Base-by-base conservation (phyloP, 495 filamentous ascomycete genomes). In the Penicillium alfredii region DNA sequence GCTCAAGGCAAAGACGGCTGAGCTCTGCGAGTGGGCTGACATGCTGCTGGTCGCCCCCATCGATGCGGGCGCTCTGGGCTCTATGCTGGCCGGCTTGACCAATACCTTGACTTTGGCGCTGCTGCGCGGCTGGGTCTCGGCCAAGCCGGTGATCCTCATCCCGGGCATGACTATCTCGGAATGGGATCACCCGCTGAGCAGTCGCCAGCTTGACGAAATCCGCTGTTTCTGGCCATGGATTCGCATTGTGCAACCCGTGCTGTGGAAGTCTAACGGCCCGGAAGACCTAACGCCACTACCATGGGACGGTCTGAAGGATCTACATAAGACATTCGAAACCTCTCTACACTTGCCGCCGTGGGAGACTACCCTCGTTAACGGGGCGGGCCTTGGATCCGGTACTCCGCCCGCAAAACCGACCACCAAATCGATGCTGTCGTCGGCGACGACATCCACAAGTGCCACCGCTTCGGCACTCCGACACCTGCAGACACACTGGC, bases 121-220 rank as follows among this genome's bases (percentile, higher is more conserved):
- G 4, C 54, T 94, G 26, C 75, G 86, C 17, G 79, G 81, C 25
- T 94, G 87, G 87, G 80, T 88, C 39, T 82, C 84, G 4, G 77
- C 78, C 2, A 92, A 92, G 62, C 81, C 86, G 45, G 84, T 90
- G 12, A 58, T 90, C 30, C 61, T 94, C 12, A 76, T 92, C 9
- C 87, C 86, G 0, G 84, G 81, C 28, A 90, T 94, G 86, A 84
- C 81, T 4, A 72, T 72, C 4, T 68, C 80, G 37, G 82, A 84
- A 77, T 94, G 87, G 87, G 77, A 88, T 53, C 83, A 89, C 49
- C 86, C 86, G 9, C 77, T 90, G 62, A 90, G 81, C 13, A 80
- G 78, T 58, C 79, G 84, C 48, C 87, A 94, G 53, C 72, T 92
- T 25, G 77, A 76, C 51, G 89, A 90, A 53, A 77, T 92, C 26